Base-by-base conservation (phyloP, 2,329 filamentous ascomycete species). In the Hymenoscyphus scutula region DNA sequence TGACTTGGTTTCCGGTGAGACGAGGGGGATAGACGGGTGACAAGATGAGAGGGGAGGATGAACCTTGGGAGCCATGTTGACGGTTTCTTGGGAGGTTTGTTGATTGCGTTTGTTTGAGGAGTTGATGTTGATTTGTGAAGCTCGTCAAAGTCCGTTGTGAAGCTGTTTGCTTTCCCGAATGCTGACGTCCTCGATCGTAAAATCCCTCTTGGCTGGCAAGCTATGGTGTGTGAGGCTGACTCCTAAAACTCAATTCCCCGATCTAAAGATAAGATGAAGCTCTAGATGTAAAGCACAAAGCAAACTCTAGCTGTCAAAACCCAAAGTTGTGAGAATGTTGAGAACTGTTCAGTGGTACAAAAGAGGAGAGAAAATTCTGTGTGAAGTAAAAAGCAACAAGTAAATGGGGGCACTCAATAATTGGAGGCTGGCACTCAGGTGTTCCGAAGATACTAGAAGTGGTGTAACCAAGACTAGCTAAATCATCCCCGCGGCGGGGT, bases 401-500 rank as follows among this genome's bases (percentile, higher is more conserved):
- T 1, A 4, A 29, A 5, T 8, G 27, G 51, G 4, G 17, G 17
- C 51, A 54, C 6, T 54, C 29, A 54, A 54, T 25, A 17, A 17
- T 48, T 25, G 51, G 51, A 25, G 38, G 48, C n/a, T n/a, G n/a
- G n/a, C n/a, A n/a, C n/a, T n/a, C n/a, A 54, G 17, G 25, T 48
- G n/a, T 23, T 23, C 19, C n/a, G n/a, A 23, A 23, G 41, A 23
- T 48, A 48, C 19, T 23, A 34, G 11, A 54, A 54, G 51, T 54
- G 25, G 51, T 54, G 51, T 54, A 30, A 54, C 51, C 51, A 54
- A 48, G 19, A 23, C 19, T 19, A 19, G n/a, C 41, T 11, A 23
- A 45, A 54, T 13, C 13, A 30, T n/a, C 27, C 51, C 51, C 51
- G 51, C 51, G 51, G 51, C 51, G 51, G 51, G 51, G 51, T 32